These are phyloP conservation scores for Botrytis byssoidea DNA, from an alignment of 2,329 filamentous ascomycete genomes.

Conservation along the genomic window DNA sequence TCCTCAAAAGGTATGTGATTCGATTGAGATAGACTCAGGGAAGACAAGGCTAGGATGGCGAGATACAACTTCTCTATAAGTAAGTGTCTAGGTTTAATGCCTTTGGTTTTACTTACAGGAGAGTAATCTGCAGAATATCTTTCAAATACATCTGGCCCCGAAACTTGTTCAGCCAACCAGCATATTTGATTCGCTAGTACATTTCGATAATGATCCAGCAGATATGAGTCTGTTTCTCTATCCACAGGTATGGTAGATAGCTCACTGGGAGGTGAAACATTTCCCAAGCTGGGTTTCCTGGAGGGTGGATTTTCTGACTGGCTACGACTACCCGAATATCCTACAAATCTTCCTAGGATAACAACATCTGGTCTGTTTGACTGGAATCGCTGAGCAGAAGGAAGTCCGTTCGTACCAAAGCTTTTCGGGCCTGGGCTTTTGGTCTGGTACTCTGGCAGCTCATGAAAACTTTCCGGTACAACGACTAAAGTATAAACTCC, in stretches of 20 bases:
- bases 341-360: background rate
- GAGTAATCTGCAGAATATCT: background rate
- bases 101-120: slow-evolving; percentile 6
- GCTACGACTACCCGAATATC: background rate
- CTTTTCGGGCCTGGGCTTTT: background rate
- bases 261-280: background rate
- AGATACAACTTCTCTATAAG: slow-evolving; percentile 11
- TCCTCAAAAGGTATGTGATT: slow-evolving; percentile 22
- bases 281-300: background rate
- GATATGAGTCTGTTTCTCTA: slow-evolving; percentile 15
- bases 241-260: background rate
- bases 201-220: slow-evolving; percentile 35
- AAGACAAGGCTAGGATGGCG: slow-evolving; percentile 13
- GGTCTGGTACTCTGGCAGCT: slow-evolving; percentile 50
- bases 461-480: slow-evolving; percentile 53
- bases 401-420: background rate
- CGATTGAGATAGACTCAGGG: slow-evolving; percentile 7
- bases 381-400: background rate
- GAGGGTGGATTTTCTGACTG: background rate
- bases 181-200: slow-evolving; percentile 34
- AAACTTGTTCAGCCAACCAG: background rate
- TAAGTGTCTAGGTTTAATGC: background rate
- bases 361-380: background rate
- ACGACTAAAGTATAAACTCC: slow-evolving; percentile 56
- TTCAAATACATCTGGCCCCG: slow-evolving; percentile 11